phyloP scores from a whole-genome alignment of 352 stramenopile species.

The Pythium insidiosum region DNA sequence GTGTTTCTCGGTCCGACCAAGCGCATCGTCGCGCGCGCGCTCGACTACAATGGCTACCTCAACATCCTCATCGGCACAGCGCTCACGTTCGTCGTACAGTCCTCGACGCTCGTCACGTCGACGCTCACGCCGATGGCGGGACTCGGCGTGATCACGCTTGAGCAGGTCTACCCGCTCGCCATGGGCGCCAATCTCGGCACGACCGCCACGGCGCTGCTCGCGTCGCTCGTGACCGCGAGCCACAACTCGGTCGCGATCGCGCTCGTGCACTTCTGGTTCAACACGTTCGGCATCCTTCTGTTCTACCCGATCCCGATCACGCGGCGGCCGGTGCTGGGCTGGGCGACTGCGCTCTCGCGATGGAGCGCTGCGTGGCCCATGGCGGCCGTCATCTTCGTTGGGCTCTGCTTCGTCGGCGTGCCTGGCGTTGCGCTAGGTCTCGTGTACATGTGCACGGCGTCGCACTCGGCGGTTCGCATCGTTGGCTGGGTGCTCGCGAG shows the following conservation, averaged over 20 bases:
- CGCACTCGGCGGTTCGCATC: not conserved
- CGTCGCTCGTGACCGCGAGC: slow-evolving; percentile 73
- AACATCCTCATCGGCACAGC: slow-evolving; percentile 54
- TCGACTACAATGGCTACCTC: slow-evolving; percentile 67
- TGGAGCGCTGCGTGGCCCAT: slow-evolving; percentile 19
- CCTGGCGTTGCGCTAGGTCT: slow-evolving; percentile 13
- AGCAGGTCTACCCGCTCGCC: slow-evolving; percentile 87
- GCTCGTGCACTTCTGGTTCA: too few species aligned
- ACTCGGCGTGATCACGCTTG: too few species aligned
- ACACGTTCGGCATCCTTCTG: slow-evolving; percentile 63
- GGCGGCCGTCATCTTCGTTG: slow-evolving; percentile 15
- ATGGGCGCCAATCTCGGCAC: slow-evolving; percentile 89
- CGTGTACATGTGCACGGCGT: slow-evolving; percentile 22
- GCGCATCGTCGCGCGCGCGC: slow-evolving; percentile 60
- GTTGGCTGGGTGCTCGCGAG: slow-evolving; percentile 13
- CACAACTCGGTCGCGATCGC: slow-evolving; percentile 61
- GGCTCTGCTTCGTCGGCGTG: slow-evolving; percentile 11
- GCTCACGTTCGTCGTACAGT: slow-evolving; percentile 73
- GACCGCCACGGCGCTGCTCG: slow-evolving; percentile 57
- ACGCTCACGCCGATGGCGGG: slow-evolving; percentile 72
- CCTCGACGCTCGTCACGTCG: slow-evolving; percentile 67
- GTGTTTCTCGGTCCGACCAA: slow-evolving; percentile 50
- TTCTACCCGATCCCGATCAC: slow-evolving; percentile 80
- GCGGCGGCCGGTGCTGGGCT: slow-evolving; percentile 44
- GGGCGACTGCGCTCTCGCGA: slow-evolving; percentile 27